Evolutionary conservation across 768 basidiomycete genomes (phyloP), one percentile per base, ranked within the genome.

Genomic region (Panaeolus cyanescens): DNA sequence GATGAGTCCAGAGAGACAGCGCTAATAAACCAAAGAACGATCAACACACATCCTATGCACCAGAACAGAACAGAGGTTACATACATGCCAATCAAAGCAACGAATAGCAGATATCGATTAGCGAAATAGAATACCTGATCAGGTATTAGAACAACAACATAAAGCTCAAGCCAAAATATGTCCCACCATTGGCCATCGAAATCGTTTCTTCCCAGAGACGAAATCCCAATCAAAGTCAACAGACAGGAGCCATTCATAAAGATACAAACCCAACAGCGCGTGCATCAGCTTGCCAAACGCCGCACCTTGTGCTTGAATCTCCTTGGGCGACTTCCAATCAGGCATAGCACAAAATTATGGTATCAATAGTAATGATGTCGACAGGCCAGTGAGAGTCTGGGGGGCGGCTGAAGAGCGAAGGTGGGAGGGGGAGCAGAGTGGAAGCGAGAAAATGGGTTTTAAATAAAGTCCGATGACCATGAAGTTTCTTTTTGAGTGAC

Each of bases 51-150:
- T 20, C 62, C 15, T 17, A 28, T 45, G 12, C 58, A 57, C 19
- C 56, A n/a, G 37, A 50, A 59, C 17, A 22, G 54, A 39, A 32
- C 63, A 56, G 54, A 32, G 32, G 10, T 2, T 4, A 78, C 87
- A 74, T 59, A 90, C 89, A 91, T 87, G 65, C 87, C 88, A 61
- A 89, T 79, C 70, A 90, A 71, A 3, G 88, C 85, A 61, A 87
- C 79, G n/a, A 91, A 72, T 25, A 90, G 72, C 62, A 80, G 78
- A 69, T 90, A 91, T 53, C 89, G 82, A 62, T 86, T 85, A 25
- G 83, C 77, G 63, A 90, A 90, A 67, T 90, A 90, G 66, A 89
- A 88, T 30, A 81, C 73, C 87, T 89, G 59, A 59, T 33, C 59
- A 13, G 57, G 33, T 50, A 25, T 40, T 53, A 19, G 56, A 50